Percentiles rank a stretch among this genome's conserved stretches.
phyloP scores from a whole-genome alignment of 2,329 filamentous ascomycete genomes.

The Domatiomyces globalis region DNA sequence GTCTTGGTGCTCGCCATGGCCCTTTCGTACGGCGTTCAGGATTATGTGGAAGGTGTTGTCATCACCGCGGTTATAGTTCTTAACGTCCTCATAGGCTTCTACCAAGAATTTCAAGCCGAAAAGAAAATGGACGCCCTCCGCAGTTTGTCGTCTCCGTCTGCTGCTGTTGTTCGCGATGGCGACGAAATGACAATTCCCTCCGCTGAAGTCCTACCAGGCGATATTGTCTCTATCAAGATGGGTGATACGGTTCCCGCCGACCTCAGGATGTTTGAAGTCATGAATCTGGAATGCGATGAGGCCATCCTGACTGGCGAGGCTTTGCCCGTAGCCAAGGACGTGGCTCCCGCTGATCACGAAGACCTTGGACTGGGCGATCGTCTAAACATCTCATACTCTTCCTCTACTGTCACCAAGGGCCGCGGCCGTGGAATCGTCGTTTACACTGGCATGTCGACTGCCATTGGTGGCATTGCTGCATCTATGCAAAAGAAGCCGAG shows the following conservation, averaged over 20 bases:
- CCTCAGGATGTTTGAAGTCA: slow-evolving; percentile 39
- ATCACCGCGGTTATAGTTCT: slow-evolving; percentile 45
- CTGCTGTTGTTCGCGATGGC: slow-evolving; percentile 43
- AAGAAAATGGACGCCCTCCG: slow-evolving; percentile 45
- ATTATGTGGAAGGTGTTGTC: slow-evolving; percentile 46
- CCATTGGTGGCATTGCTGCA: slow-evolving; percentile 46
- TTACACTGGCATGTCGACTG: slow-evolving; percentile 47
- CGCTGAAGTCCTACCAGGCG: slow-evolving; percentile 46
- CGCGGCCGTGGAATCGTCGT: slow-evolving; percentile 45
- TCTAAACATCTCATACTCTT: slow-evolving; percentile 47
- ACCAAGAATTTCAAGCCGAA: slow-evolving; percentile 46
- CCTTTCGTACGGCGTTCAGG: slow-evolving; percentile 40
- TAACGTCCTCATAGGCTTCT: slow-evolving; percentile 45
- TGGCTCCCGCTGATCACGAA: slow-evolving; percentile 20
- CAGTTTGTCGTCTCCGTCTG: slow-evolving; percentile 42
- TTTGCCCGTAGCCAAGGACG: slow-evolving; percentile 43
- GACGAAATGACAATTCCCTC: slow-evolving; percentile 38
- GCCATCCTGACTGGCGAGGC: slow-evolving; percentile 49
- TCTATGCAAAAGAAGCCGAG: slow-evolving; percentile 40
- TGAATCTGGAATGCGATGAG: slow-evolving; percentile 63
- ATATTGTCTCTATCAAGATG: slow-evolving; percentile 38
- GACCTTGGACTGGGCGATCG: slow-evolving; percentile 42
- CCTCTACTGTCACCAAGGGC: slow-evolving; percentile 46
- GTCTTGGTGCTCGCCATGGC: slow-evolving; percentile 61
- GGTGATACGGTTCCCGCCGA: slow-evolving; percentile 48